phyloP scores from a whole-genome alignment of 306 rosid species.

The Prunus dulcis region DNA sequence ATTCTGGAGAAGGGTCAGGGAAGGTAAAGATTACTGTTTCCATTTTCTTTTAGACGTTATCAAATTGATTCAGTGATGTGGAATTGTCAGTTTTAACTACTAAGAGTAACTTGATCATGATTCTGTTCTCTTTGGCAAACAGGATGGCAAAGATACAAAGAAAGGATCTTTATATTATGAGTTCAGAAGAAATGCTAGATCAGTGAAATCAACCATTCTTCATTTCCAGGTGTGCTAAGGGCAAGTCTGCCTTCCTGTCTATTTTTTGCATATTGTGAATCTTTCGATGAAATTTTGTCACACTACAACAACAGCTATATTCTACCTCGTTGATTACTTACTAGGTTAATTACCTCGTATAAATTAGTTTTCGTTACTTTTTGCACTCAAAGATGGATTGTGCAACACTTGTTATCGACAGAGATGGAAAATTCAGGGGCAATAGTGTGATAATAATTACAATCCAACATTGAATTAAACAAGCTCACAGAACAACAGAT shows the following conservation, averaged over 20 bases:
- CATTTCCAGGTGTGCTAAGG: constrained; percentile 65
- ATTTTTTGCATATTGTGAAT: not conserved
- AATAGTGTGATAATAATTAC: too few species aligned
- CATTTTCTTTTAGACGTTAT: too few species aligned
- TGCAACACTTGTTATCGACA: not conserved
- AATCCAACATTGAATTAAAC: not conserved
- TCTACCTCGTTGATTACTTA: not conserved
- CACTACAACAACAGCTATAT: not conserved
- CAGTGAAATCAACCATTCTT: constrained; percentile 89
- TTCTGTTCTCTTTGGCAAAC: constrained; percentile 6
- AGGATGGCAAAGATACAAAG: constrained; percentile 66
- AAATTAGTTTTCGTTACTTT: not conserved
- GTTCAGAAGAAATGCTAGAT: constrained; percentile 76
- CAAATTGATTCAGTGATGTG: too few species aligned
- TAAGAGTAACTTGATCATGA: not conserved
- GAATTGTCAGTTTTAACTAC: not conserved
- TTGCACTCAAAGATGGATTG: not conserved
- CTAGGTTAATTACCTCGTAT: not conserved
- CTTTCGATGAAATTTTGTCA: not conserved
- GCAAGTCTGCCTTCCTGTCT: not conserved
- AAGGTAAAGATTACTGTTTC: too few species aligned
- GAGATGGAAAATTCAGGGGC: not conserved
- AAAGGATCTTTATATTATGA: constrained; percentile 66
- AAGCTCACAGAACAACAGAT: not conserved
- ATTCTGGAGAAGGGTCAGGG: too few species aligned